Conservation (phyloP, 2,329 filamentous ascomycete genomes). For the Phaeosphaeriaceae sp. region DNA sequence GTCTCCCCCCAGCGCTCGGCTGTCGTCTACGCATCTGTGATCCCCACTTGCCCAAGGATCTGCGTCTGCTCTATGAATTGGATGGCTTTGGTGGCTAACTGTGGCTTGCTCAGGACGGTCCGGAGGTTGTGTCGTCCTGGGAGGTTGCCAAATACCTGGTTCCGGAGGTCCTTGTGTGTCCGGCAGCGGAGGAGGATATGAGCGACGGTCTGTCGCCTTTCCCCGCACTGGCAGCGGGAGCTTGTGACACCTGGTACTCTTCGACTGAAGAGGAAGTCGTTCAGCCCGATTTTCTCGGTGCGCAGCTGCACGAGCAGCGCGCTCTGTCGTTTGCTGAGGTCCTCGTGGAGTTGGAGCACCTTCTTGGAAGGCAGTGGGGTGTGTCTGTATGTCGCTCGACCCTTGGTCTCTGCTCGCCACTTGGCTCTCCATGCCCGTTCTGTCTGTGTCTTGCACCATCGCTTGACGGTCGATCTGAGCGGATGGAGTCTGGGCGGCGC, state of each 20-base stretch:
- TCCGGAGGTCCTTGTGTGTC: constrained; percentile 18
- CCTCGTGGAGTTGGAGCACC: constrained; percentile 11
- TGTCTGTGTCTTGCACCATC: constrained; percentile 12
- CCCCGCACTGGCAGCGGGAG: constrained; percentile 18
- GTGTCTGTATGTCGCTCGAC: constrained; percentile 15
- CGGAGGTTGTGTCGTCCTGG: constrained; percentile 18
- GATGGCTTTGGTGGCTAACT: constrained; percentile 25
- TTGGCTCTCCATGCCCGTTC: constrained; percentile 7
- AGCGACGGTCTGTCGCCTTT: constrained; percentile 19
- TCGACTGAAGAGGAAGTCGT: constrained; percentile 19
- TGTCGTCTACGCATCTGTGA: not conserved
- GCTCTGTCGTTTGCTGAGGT: constrained; percentile 12
- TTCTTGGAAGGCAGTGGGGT: constrained; percentile 13
- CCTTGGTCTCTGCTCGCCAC: constrained; percentile 11
- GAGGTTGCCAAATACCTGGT: constrained; percentile 20
- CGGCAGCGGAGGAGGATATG: constrained; percentile 21
- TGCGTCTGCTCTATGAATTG: constrained; percentile 22
- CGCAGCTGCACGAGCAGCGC: constrained; percentile 6
- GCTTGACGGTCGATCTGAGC: constrained; percentile 9
- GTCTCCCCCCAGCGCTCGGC: no score
- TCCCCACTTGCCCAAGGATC: constrained; percentile 29
- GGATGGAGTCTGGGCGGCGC: not conserved
- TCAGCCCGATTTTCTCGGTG: constrained; percentile 23
- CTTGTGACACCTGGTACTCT: constrained; percentile 16
- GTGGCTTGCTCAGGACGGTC: constrained; percentile 17